These are phyloP conservation scores for Mortierella sp. DNA, from an alignment of 371 early-diverging fungal species.

Conservation along the genomic window DNA sequence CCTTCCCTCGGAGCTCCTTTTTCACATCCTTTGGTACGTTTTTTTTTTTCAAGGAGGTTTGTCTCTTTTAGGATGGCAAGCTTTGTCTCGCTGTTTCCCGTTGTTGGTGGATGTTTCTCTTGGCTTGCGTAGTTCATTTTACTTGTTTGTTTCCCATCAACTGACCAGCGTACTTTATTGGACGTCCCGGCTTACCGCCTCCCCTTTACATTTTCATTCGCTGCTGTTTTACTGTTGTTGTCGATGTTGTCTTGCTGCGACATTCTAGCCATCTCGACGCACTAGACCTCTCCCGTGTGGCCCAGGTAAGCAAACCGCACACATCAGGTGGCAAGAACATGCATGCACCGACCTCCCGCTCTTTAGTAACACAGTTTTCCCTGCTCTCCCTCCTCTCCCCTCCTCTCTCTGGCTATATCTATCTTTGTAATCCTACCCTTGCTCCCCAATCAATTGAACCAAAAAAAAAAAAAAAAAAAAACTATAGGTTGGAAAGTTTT, in stretches of 20 bases:
- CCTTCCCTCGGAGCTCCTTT: conserved; percentile 47
- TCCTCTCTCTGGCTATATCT: background rate
- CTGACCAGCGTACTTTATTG: conserved; percentile 4
- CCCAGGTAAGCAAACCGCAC: conserved; percentile 39
- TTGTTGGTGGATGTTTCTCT: background rate
- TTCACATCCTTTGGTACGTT: conserved; percentile 44
- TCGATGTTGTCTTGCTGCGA: conserved; percentile 1
- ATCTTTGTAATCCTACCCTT: background rate
- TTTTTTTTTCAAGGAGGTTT: background rate
- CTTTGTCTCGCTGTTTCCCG: background rate
- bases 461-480: conserved; percentile 5
- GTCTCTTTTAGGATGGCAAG: background rate
- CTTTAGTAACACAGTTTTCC: conserved; percentile 5
- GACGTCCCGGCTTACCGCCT: background rate
- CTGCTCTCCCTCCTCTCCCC: background rate
- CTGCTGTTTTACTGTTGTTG: background rate
- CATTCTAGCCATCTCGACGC: conserved; percentile 39
- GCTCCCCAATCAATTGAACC: background rate
- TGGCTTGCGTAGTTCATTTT: conserved; percentile 14
- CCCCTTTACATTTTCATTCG: conserved; percentile 4
- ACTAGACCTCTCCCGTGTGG: conserved; percentile 43
- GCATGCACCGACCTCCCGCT: conserved; percentile 10
- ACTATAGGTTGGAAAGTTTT: conserved; percentile 26
- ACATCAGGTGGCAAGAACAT: conserved; percentile 6
- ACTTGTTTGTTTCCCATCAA: conserved; percentile 11